Conservation (phyloP, 2,329 filamentous ascomycete species). For the Monilinia fructicola region DNA sequence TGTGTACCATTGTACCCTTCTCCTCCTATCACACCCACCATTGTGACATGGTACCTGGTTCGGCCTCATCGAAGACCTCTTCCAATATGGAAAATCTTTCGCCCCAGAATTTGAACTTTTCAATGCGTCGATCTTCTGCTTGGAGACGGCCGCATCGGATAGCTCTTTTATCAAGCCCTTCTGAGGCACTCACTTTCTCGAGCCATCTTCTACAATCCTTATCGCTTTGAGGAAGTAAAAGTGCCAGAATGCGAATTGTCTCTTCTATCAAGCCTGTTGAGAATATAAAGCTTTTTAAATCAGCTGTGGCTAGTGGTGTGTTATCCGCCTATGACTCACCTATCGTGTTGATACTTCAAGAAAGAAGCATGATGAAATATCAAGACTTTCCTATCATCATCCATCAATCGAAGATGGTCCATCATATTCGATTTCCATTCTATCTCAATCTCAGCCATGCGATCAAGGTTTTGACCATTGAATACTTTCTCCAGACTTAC, state of each 20-base stretch:
- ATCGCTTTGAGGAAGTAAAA: background rate
- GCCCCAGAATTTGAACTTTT: background rate
- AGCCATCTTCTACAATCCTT: background rate
- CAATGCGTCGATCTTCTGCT: constrained; percentile 27
- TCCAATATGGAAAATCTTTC: constrained; percentile 40
- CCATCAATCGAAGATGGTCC: constrained; percentile 44
- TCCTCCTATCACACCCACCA: constrained; percentile 48
- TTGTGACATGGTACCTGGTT: background rate
- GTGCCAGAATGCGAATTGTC: background rate
- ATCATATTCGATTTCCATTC: constrained; percentile 43
- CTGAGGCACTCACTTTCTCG: background rate
- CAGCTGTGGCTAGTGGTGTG: background rate
- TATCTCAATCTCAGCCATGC: constrained; percentile 19
- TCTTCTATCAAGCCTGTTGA: background rate
- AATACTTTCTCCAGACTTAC: background rate
- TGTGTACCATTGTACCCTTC: constrained; percentile 45
- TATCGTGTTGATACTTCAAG: background rate
- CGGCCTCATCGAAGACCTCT: constrained; percentile 14
- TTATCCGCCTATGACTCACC: background rate
- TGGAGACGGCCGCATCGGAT: background rate
- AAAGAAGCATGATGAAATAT: constrained; percentile 45
- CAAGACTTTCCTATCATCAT: constrained; percentile 43
- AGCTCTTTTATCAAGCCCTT: background rate
- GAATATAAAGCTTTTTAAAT: background rate
- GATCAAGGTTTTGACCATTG: constrained; percentile 8